Evolutionary conservation across 805 yeast genomes (phyloP).

Genomic region (Schwanniomyces polymorphus): DNA sequence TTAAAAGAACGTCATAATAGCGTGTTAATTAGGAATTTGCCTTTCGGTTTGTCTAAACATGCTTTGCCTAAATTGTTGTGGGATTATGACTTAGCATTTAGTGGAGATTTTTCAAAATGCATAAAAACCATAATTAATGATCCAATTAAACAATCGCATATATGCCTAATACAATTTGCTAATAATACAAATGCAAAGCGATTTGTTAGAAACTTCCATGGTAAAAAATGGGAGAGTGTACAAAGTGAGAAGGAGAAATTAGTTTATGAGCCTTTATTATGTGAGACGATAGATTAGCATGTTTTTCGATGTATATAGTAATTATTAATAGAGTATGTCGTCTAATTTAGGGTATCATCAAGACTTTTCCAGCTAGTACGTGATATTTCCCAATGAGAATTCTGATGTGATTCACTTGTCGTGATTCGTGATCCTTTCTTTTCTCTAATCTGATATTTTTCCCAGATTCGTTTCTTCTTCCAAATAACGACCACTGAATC

Average conservation of each 20-base stretch:
- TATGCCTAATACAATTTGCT: conserved; percentile 44
- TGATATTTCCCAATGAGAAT: conserved; percentile 18
- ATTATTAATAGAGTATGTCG: background rate
- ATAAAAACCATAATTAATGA: conserved; percentile 24
- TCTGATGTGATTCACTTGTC: background rate
- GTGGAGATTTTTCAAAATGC: conserved; percentile 13
- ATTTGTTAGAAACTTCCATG: conserved; percentile 56
- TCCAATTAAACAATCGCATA: conserved; percentile 23
- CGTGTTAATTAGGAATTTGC: conserved; percentile 48
- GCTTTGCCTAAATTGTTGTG: conserved; percentile 44
- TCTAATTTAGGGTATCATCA: background rate
- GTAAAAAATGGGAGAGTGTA: conserved; percentile 39
- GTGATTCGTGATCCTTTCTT: conserved; percentile 14
- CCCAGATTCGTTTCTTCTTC: conserved; percentile 78
- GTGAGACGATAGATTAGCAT: conserved; percentile 31
- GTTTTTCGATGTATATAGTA: background rate
- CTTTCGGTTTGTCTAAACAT: conserved; percentile 38
- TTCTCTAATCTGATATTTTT: conserved; percentile 73
- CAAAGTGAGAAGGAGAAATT: conserved; percentile 23
- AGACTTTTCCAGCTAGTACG: conserved; percentile 27
- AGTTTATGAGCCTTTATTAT: conserved; percentile 36
- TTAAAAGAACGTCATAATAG: conserved; percentile 17
- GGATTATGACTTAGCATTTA: conserved; percentile 46
- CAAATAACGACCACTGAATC: conserved; percentile 74
- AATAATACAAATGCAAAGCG: conserved; percentile 45